These are phyloP conservation scores for Boletus tomentosulus DNA, from an alignment of 768 basidiomycete species.

Conservation along the genomic window DNA sequence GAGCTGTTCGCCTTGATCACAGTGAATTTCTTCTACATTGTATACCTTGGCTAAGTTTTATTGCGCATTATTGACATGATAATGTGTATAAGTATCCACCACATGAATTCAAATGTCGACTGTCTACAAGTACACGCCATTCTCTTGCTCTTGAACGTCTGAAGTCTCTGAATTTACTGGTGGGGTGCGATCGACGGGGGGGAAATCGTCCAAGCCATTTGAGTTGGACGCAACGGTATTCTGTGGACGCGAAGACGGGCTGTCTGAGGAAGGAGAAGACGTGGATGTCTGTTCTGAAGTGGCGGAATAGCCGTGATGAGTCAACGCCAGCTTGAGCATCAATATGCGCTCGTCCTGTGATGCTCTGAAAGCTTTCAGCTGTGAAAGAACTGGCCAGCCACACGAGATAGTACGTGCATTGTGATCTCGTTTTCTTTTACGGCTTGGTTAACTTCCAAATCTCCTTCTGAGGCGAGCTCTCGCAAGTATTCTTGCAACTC, in stretches of 20 bases:
- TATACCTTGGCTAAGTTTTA: neutral
- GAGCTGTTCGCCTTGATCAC: neutral
- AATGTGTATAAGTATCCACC: neutral
- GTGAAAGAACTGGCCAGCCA: constrained; percentile 16
- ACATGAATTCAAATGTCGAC: neutral
- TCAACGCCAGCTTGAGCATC: constrained; percentile 63
- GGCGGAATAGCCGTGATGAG: constrained; percentile 53
- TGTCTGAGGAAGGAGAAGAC: neutral
- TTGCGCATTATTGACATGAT: neutral
- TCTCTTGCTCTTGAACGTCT: constrained; percentile 4
- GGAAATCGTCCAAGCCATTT: constrained; percentile 12
- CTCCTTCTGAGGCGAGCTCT: constrained; percentile 35
- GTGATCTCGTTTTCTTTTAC: constrained; percentile 68
- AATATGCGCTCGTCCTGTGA: constrained; percentile 75
- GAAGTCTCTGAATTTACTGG: neutral
- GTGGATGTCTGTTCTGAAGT: constrained; percentile 20
- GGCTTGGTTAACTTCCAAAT: constrained; percentile 57
- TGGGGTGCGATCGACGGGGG: neutral
- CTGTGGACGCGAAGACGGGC: neutral
- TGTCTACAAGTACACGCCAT: constrained; percentile 28
- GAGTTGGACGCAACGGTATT: constrained; percentile 7
- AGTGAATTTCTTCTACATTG: neutral
- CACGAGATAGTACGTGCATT: constrained; percentile 46
- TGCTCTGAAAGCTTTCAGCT: constrained; percentile 42
- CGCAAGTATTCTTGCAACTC: constrained; percentile 47